Evolutionary conservation across 305 asterid species (phyloP), one percentile per base, ranked within the genome.

Genomic region (Fraxinus ornus): DNA sequence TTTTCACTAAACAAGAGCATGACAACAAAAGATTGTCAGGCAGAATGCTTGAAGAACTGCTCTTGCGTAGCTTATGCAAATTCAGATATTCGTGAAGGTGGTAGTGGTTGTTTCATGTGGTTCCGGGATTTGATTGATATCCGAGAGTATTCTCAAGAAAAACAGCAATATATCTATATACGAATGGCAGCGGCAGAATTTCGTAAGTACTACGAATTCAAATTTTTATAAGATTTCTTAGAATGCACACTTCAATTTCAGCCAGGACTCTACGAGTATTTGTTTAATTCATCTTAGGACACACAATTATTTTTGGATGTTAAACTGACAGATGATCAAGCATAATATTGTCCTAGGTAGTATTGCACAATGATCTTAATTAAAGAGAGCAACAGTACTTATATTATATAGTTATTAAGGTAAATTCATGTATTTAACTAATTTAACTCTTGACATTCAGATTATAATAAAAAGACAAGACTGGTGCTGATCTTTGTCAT

Each of bases 71-170:
- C 85, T 13, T 85, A 85, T 73, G 47, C 85, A 21, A 57, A 21
- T 74, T 32, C 83, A 28, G 80, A 57, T 77, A 79, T 88, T 1
- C 82, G 89, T 26, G 81, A 76, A 2, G 87, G 77, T 9, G n/a
- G n/a, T n/a, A 84, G 89, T 55, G 92, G 91, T 21, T 90, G 90
- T 70, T 24, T 88, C 80, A 55, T 85, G 68, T 90, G 89, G 82
- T 77, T 85, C 30, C 88, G 91, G 17, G 88, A 88, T 13, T 80
- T 90, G 86, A 76, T 80, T 4, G 91, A 88, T 35, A 76, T 86
- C 9, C 66, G 83, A 28, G 85, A 78, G 33, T 62, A 2, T 62
- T 62, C 32, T 62, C 15, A 2, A 21, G 33, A 8, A 7, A 62
- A 62, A 8, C 15, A 62, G 17, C 71, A 62, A 62, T 7, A 62